Conservation (phyloP, 805 yeast genomes). For the Saccharomycopsis lassenensis region DNA sequence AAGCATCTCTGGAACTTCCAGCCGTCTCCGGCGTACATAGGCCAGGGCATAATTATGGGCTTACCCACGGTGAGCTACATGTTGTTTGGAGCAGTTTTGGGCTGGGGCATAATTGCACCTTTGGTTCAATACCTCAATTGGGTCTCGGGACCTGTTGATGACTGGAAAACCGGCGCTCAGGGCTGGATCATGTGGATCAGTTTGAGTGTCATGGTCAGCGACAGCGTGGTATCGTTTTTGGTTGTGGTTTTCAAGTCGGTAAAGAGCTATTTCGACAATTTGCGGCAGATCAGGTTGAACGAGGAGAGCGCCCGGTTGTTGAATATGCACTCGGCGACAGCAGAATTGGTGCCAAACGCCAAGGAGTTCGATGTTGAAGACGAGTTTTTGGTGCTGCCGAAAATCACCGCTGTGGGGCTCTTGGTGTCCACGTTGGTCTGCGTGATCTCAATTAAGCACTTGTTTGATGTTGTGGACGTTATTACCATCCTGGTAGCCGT, state of each 20-base stretch:
- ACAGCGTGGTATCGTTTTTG: constrained; percentile 69
- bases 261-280: constrained; percentile 17
- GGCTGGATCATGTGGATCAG: constrained; percentile 98
- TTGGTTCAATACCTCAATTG: constrained; percentile 57
- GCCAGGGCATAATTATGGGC: constrained; percentile 98
- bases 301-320: background rate
- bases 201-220: constrained; percentile 87
- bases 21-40: constrained; percentile 94
- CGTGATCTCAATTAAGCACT: constrained; percentile 45
- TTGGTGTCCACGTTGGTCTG: constrained; percentile 58
- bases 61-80: constrained; percentile 80
- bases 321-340: too few relatives aligned
- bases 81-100: constrained; percentile 81
- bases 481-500: constrained; percentile 62
- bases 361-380: constrained; percentile 24
- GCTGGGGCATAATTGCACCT: constrained; percentile 92
- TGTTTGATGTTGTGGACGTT: constrained; percentile 62
- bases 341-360: background rate
- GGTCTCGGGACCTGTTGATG: constrained; percentile 86
- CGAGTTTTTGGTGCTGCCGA: constrained; percentile 40
- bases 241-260: constrained; percentile 44
- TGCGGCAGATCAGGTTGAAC: background rate
- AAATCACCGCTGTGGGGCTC: constrained; percentile 49
- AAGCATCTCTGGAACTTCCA: constrained; percentile 78
- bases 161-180: constrained; percentile 89